These are phyloP conservation scores for Teunomyces pallodes DNA, from an alignment of 805 yeast genomes.

Conservation along the genomic window DNA sequence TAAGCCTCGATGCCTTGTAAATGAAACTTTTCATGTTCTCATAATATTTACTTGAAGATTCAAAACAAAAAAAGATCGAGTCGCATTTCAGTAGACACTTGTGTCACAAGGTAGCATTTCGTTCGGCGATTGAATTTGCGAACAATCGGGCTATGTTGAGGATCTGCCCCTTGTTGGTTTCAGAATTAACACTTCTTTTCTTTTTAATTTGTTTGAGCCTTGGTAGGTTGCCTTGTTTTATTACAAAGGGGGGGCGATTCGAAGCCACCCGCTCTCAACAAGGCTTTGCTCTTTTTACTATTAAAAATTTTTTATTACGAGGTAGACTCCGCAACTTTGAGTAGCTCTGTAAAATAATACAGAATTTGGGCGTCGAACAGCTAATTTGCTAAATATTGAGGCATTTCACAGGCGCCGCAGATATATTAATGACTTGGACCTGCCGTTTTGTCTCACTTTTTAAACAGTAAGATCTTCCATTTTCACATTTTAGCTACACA, in stretches of 20 bases:
- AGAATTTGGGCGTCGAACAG: background rate
- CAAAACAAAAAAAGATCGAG: background rate
- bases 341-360: background rate
- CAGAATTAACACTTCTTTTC: background rate
- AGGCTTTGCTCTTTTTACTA: background rate
- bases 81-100: background rate
- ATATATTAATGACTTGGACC: background rate
- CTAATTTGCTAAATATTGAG: background rate
- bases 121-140: background rate
- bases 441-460: too few relatives aligned
- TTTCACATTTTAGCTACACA: background rate
- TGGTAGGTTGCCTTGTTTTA: background rate
- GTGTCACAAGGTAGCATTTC: background rate
- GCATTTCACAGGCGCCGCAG: background rate
- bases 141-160: background rate
- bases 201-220: background rate
- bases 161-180: background rate
- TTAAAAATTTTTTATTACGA: background rate
- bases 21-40: conserved; percentile 12
- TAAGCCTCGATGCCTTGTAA: background rate
- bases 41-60: background rate
- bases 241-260: background rate
- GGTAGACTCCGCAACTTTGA: background rate
- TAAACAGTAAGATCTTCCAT: background rate
- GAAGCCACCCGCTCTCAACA: background rate